Evolutionary conservation across 208 protist genomes (phyloP).

Genomic region (Acanthamoeba lenticulata): DNA sequence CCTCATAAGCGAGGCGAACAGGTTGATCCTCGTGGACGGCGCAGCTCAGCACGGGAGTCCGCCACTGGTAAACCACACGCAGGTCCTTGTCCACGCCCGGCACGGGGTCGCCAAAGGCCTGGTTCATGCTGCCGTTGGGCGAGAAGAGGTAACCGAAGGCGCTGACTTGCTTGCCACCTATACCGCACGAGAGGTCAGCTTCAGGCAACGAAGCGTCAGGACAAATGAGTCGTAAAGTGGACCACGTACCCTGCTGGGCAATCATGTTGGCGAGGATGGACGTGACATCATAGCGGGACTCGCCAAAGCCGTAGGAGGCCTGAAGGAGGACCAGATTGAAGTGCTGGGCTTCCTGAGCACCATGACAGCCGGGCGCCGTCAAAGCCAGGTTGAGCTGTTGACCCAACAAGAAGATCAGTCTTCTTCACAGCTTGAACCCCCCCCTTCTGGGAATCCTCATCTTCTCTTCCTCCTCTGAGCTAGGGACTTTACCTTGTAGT

Average conservation of each 20-base stretch:
- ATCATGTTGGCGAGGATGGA: background rate
- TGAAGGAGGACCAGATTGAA: background rate
- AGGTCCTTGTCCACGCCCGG: background rate
- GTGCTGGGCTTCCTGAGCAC: background rate
- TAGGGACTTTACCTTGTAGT: background rate
- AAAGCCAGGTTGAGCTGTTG: background rate
- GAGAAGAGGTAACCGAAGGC: slow-evolving; percentile 41
- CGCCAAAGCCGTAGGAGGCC: slow-evolving; percentile 11
- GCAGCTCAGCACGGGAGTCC: background rate
- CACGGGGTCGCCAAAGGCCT: slow-evolving; percentile 34
- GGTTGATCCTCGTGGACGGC: background rate
- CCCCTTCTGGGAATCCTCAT: too few relatives aligned
- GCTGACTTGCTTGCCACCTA: background rate
- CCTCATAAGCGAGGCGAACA: background rate
- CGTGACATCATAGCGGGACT: background rate
- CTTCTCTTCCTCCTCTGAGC: too few relatives aligned
- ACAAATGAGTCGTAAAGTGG: background rate
- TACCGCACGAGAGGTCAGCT: too few relatives aligned
- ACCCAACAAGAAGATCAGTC: background rate
- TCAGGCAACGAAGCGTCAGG: background rate
- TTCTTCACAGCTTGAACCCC: background rate
- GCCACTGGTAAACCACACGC: background rate
- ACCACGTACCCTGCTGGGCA: background rate
- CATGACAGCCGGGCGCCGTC: background rate
- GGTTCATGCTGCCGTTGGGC: slow-evolving; percentile 59